phyloP scores from a whole-genome alignment of 352 stramenopile genomes.

The Phytopythium helicoides region DNA sequence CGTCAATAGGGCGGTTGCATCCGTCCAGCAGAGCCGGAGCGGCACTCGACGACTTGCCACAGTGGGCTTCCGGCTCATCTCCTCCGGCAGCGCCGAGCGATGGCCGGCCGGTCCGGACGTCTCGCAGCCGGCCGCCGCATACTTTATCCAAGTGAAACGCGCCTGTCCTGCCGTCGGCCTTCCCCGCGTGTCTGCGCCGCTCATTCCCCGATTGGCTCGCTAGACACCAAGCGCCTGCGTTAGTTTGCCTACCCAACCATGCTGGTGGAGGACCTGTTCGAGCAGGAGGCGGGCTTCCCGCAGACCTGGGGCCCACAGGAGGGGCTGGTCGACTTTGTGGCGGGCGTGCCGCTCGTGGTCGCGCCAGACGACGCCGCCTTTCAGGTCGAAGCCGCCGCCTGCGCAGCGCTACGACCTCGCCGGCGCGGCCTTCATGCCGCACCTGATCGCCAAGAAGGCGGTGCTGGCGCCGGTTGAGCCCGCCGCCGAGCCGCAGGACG shows the following conservation, averaged over 20 bases:
- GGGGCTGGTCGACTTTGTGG: slow-evolving; percentile 9
- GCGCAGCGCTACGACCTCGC: slow-evolving; percentile 7
- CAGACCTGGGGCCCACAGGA: slow-evolving; percentile 10
- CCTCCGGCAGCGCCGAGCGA: slow-evolving; percentile 1
- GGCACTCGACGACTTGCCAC: neutral
- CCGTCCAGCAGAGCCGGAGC: neutral
- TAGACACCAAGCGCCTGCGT: neutral
- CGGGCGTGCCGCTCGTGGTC: slow-evolving; percentile 7
- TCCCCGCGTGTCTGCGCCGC: neutral
- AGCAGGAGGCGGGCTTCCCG: slow-evolving; percentile 12
- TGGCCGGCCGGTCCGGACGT: slow-evolving; percentile 6
- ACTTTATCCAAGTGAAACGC: neutral
- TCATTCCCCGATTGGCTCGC: slow-evolving; percentile 3
- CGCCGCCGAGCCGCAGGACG: neutral
- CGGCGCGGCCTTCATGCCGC: slow-evolving; percentile 7
- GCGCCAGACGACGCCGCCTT: slow-evolving; percentile 3
- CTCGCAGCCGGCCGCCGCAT: neutral
- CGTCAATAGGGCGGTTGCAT: neutral
- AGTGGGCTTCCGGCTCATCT: slow-evolving; percentile 2
- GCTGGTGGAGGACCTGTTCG: slow-evolving; percentile 12
- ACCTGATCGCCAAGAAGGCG: slow-evolving; percentile 6
- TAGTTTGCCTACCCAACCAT: neutral
- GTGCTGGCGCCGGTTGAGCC: neutral
- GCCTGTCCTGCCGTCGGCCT: neutral
- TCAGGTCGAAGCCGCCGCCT: slow-evolving; percentile 4